Evolutionary conservation across 2,329 filamentous ascomycete genomes (phyloP), one percentile per base, ranked within the genome.

Genomic region (Bipolaris cookei): DNA sequence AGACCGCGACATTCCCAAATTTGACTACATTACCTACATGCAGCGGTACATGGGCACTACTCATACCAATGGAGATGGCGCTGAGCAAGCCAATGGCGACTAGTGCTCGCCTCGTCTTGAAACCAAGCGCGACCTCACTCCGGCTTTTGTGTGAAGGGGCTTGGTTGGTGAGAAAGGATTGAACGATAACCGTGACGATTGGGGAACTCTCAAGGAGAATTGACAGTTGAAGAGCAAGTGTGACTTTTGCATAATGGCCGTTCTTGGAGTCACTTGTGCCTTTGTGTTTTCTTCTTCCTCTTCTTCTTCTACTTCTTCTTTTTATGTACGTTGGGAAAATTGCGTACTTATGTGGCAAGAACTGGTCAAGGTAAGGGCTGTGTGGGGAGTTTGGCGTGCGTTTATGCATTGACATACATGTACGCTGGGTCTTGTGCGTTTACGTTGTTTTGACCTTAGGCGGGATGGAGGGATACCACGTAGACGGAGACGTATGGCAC

Each of bases 1-100:
- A 71, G 95, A 98, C 75, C 84, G 92, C 52, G 89, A 93, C 49
- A 79, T 91, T 72, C 86, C 90, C 35, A 96, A 98, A 78, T 99
- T 89, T 76, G 95, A 99, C 78, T 99, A 99, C 80, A 92, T 98
- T 64, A 88, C 86, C 62, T 99, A 98, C 76, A 99, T 99, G 95
- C 90, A 97, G 77, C 90, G 89, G 53, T 82, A 79, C 63, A 77
- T 81, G 71, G 75, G 69, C 47, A 69, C 65, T 6, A 56, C 62
- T 14, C 58, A 59, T 23, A 58, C 55, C 13, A 71, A 68, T 42
- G 68, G 67, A n/a, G 58, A 63, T 6, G 61, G 64, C 2, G 66
- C 67, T 32, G 67, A 66, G 32, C 48, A 56, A 23, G 63, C 60
- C 4, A 69, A 69, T 18, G 67, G 67, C 25, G 65, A 63, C 54